phyloP scores from a whole-genome alignment of 768 basidiomycete genomes.

The Candolleomyces aberdarensis region DNA sequence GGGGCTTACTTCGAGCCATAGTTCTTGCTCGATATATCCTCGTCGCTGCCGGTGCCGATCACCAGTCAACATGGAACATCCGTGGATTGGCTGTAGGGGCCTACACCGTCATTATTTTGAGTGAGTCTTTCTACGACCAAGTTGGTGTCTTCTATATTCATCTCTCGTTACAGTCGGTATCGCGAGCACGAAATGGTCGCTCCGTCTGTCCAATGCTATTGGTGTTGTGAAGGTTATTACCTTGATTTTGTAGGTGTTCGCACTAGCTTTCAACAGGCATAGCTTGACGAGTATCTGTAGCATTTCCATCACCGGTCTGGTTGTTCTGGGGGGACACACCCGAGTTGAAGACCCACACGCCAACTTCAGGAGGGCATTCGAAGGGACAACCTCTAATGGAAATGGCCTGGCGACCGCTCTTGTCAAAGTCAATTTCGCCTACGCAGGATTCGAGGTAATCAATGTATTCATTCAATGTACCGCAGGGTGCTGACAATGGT shows the following conservation, averaged over 20 bases:
- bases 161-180: slow-evolving; percentile 24
- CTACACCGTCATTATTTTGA: slow-evolving; percentile 27
- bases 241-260: slow-evolving; percentile 24
- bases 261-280: neutral
- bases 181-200: slow-evolving; percentile 34
- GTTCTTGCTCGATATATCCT: slow-evolving; percentile 36
- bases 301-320: slow-evolving; percentile 55
- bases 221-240: slow-evolving; percentile 31
- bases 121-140: slow-evolving; percentile 15
- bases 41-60: slow-evolving; percentile 25
- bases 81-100: slow-evolving; percentile 33
- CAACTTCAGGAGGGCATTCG: slow-evolving; percentile 58
- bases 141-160: neutral
- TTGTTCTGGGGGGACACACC: slow-evolving; percentile 57
- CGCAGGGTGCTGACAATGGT: neutral
- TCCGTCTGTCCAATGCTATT: slow-evolving; percentile 32
- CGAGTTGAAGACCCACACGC: slow-evolving; percentile 52
- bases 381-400: slow-evolving; percentile 47
- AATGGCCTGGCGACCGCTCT: slow-evolving; percentile 40
- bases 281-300: slow-evolving; percentile 10
- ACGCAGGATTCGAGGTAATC: slow-evolving; percentile 32
- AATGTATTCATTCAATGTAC: neutral
- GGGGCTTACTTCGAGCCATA: slow-evolving; percentile 2
- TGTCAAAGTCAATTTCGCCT: slow-evolving; percentile 37
- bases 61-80: slow-evolving; percentile 27